Evolutionary conservation across 2,329 filamentous ascomycete species (phyloP).

Genomic region (Sclerotinia minor): DNA sequence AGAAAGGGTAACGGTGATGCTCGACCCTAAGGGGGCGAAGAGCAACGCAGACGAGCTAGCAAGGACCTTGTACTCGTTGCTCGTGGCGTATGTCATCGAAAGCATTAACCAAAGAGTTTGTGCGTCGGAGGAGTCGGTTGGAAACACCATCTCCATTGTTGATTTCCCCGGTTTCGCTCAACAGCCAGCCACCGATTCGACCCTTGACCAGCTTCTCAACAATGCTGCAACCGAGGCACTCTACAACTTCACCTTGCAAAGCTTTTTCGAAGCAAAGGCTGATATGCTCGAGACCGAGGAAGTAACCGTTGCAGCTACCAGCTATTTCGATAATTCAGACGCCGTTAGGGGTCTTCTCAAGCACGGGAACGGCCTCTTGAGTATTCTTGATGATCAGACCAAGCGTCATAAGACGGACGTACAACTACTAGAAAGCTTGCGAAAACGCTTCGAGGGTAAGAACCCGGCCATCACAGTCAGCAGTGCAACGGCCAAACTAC

Average conservation of each 20-base stretch:
- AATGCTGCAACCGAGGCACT: slow-evolving; percentile 91
- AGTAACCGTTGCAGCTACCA: slow-evolving; percentile 83
- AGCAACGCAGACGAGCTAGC: slow-evolving; percentile 93
- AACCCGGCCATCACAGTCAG: slow-evolving; percentile 85
- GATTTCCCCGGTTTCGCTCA: slow-evolving; percentile 96
- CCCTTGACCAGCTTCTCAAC: slow-evolving; percentile 88
- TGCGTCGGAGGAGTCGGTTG: slow-evolving; percentile 81
- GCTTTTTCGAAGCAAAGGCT: slow-evolving; percentile 92
- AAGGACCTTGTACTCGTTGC: slow-evolving; percentile 85
- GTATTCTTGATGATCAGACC: slow-evolving; percentile 95
- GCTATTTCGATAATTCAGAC: slow-evolving; percentile 97
- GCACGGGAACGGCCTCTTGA: slow-evolving; percentile 85
- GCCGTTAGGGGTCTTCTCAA: slow-evolving; percentile 90
- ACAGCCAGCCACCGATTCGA: slow-evolving; percentile 77
- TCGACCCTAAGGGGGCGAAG: slow-evolving; percentile 86
- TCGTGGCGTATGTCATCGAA: slow-evolving; percentile 93
- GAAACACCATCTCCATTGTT: slow-evolving; percentile 90
- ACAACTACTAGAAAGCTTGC: slow-evolving; percentile 86
- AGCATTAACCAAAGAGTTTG: slow-evolving; percentile 87
- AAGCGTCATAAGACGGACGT: slow-evolving; percentile 83
- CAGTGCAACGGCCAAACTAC: slow-evolving; percentile 71
- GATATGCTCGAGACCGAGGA: slow-evolving; percentile 94
- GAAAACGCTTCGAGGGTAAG: slow-evolving; percentile 92
- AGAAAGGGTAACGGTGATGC: slow-evolving; percentile 97
- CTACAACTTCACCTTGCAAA: slow-evolving; percentile 91